Conservation (phyloP, 2,329 filamentous ascomycete species). For the Fusarium sp. region DNA sequence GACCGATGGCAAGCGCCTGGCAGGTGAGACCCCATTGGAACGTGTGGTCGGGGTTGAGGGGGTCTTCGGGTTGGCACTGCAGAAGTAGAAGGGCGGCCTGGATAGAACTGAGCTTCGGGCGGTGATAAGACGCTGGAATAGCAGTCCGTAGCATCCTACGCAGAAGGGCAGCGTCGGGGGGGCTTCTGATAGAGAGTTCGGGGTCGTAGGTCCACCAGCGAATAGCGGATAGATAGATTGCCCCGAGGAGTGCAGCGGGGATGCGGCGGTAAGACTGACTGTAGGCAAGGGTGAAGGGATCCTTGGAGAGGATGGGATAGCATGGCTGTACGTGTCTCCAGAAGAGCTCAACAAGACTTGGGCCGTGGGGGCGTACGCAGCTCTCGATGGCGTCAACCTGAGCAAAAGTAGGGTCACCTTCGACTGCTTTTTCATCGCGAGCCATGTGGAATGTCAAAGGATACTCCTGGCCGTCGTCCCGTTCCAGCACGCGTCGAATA, state of each 20-base stretch:
- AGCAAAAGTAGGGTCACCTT: slow-evolving; percentile 44
- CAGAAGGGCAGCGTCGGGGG: slow-evolving; percentile 46
- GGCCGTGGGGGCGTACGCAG: slow-evolving; percentile 71
- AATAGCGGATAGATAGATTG: slow-evolving; percentile 69
- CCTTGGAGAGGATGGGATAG: slow-evolving; percentile 68
- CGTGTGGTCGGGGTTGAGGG: slow-evolving; percentile 54
- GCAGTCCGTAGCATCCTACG: slow-evolving; percentile 46
- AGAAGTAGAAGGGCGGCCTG: slow-evolving; percentile 50
- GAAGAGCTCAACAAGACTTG: slow-evolving; percentile 72
- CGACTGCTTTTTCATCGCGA: slow-evolving; percentile 51
- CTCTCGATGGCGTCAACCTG: slow-evolving; percentile 66
- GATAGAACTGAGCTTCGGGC: slow-evolving; percentile 51
- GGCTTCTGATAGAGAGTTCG: slow-evolving; percentile 49
- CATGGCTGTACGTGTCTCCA: slow-evolving; percentile 70
- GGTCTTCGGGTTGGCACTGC: slow-evolving; percentile 52
- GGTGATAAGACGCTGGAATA: slow-evolving; percentile 50
- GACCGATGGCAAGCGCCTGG: slow-evolving; percentile 64
- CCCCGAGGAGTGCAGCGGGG: slow-evolving; percentile 66
- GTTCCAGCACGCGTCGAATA: slow-evolving; percentile 70
- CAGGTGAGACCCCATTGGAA: slow-evolving; percentile 58
- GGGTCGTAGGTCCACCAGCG: slow-evolving; percentile 67
- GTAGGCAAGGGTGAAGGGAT: slow-evolving; percentile 68
- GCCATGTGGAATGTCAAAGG: slow-evolving; percentile 54
- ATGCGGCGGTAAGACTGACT: slow-evolving; percentile 65
- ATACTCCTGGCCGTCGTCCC: slow-evolving; percentile 57